phyloP scores from a whole-genome alignment of 2,329 filamentous ascomycete species.

The Colletotrichum noveboracense region DNA sequence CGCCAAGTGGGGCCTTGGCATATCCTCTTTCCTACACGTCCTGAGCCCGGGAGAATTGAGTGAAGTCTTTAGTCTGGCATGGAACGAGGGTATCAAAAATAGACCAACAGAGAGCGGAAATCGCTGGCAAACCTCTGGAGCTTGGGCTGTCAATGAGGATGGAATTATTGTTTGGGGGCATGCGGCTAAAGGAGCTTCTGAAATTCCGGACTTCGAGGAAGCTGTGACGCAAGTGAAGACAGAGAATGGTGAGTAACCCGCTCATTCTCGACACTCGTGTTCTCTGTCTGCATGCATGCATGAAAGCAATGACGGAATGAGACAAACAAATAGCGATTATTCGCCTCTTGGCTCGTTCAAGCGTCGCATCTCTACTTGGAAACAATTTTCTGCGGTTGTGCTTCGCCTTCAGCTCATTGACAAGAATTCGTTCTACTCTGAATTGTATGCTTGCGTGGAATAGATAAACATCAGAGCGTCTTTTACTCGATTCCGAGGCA shows the following conservation, averaged over 20 bases:
- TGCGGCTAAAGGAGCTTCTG: background rate
- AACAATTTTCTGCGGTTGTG: background rate
- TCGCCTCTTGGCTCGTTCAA: background rate
- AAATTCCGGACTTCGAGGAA: background rate
- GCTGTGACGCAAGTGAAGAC: background rate
- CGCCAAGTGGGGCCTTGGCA: constrained; percentile 69
- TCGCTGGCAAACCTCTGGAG: constrained; percentile 72
- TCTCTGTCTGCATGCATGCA: background rate
- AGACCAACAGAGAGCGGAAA: constrained; percentile 68
- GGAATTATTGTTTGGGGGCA: constrained; percentile 1
- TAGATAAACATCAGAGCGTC: too few species aligned
- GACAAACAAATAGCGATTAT: background rate
- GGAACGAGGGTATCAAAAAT: constrained; percentile 70
- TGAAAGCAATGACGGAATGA: background rate
- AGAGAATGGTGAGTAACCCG: background rate
- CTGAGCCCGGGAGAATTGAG: constrained; percentile 63
- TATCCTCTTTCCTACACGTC: constrained; percentile 66
- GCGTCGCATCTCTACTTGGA: background rate
- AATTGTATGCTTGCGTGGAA: too few species aligned
- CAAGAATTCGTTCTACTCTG: background rate
- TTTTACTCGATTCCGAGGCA: too few species aligned
- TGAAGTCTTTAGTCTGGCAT: constrained; percentile 61
- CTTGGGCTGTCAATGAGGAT: constrained; percentile 52
- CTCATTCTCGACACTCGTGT: background rate
- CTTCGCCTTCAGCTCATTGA: background rate